phyloP scores from a whole-genome alignment of 2,329 filamentous ascomycete genomes.

The Myriosclerotinia duriaeana region DNA sequence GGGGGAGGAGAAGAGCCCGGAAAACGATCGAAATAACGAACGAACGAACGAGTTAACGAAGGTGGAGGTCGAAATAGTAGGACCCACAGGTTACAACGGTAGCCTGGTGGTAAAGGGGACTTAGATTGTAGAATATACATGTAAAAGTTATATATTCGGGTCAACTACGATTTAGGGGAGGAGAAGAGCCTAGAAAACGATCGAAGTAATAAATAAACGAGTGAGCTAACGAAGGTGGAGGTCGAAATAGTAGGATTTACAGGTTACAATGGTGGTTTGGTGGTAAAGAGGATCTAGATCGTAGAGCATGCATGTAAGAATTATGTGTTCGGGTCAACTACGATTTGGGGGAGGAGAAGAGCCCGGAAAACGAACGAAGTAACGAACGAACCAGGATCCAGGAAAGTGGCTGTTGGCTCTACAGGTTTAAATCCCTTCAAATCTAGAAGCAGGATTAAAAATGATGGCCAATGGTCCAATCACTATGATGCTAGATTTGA shows the following conservation, averaged over 20 bases:
- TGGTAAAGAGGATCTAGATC: neutral
- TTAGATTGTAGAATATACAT: neutral
- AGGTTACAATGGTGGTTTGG: too few relatives aligned
- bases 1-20: neutral
- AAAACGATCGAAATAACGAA: neutral
- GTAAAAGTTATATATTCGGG: neutral
- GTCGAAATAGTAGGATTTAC: too few relatives aligned
- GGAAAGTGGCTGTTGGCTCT: too few relatives aligned
- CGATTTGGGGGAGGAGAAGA: too few relatives aligned
- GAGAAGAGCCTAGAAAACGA: too few relatives aligned
- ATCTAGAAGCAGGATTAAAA: neutral
- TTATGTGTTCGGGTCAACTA: neutral
- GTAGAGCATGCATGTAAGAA: neutral
- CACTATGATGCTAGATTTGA: neutral
- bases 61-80: too few relatives aligned
- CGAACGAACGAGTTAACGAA: neutral
- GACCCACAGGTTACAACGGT: too few relatives aligned
- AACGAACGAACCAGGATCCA: too few relatives aligned
- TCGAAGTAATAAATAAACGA: neutral
- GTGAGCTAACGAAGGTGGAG: too few relatives aligned
- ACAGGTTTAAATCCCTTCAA: neutral
- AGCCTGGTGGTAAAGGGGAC: neutral
- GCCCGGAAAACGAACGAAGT: too few relatives aligned
- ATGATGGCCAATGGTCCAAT: neutral
- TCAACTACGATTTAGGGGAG: too few relatives aligned